Percentiles rank a stretch among this genome's conserved stretches.
These are phyloP conservation scores for Fusarium sp. DNA, from an alignment of 2,329 filamentous ascomycete species.

Conservation along the genomic window DNA sequence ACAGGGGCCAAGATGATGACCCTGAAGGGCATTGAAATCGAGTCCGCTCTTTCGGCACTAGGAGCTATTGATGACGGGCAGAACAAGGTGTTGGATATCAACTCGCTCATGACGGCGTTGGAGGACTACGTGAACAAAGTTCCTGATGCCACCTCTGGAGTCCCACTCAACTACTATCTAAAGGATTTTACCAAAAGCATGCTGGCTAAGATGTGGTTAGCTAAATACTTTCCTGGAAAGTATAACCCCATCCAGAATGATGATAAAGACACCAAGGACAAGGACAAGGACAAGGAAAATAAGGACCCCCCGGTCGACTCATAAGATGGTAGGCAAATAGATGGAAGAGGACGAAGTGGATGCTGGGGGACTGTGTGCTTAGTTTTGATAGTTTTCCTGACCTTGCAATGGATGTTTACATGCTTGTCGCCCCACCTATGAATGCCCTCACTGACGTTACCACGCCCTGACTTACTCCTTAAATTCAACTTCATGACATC, in stretches of 20 bases:
- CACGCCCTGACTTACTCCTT: too few species aligned
- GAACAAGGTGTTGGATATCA: constrained; percentile 23
- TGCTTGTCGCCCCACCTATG: too few species aligned
- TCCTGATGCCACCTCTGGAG: neutral
- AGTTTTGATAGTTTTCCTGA: too few species aligned
- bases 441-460: too few species aligned
- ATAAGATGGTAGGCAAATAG: too few species aligned
- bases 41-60: neutral
- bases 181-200: constrained; percentile 28
- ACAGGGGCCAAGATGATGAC: neutral
- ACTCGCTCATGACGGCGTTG: constrained; percentile 27
- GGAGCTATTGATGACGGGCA: constrained; percentile 5
- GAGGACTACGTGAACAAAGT: constrained; percentile 26
- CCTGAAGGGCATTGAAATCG: neutral
- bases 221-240: constrained; percentile 26
- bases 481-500: too few species aligned
- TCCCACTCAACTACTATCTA: constrained; percentile 33
- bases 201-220: constrained; percentile 31
- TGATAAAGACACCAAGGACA: neutral
- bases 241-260: constrained; percentile 24
- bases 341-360: too few species aligned
- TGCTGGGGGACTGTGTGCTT: too few species aligned
- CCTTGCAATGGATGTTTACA: too few species aligned
- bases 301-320: too few species aligned
- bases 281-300: too few species aligned